phyloP scores from a whole-genome alignment of 2,329 filamentous ascomycete species.

The Emergomyces pasteurianus region DNA sequence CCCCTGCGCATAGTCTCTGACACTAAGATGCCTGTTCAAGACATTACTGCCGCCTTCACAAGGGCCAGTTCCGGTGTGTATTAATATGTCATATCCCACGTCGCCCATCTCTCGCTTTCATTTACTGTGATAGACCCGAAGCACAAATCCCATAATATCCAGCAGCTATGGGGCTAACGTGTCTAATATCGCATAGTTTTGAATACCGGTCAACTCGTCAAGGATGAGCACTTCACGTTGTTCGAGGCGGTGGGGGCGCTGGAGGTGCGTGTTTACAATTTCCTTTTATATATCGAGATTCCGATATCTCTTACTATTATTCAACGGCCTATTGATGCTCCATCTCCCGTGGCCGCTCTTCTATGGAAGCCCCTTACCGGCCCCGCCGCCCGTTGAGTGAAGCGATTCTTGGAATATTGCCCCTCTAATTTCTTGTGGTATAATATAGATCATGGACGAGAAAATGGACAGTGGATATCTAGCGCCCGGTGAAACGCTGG shows the following conservation, averaged over 20 bases:
- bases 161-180: too few species aligned
- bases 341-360: not conserved
- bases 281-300: not conserved
- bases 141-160: not conserved
- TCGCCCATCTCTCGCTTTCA: not conserved
- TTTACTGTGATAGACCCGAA: not conserved
- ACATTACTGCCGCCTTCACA: conserved; percentile 46
- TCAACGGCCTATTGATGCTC: too few species aligned
- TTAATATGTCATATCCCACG: not conserved
- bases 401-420: not conserved
- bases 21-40: conserved; percentile 28
- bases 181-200: conserved; percentile 43
- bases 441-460: conserved; percentile 79
- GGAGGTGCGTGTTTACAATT: conserved; percentile 35
- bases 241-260: conserved; percentile 81
- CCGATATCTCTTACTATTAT: too few species aligned
- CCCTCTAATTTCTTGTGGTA: not conserved
- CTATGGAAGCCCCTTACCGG: not conserved
- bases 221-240: conserved; percentile 87
- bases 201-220: conserved; percentile 69
- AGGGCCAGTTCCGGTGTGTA: conserved; percentile 39
- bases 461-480: conserved; percentile 97
- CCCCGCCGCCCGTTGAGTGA: not conserved
- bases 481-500: conserved; percentile 58
- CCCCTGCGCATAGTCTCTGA: conserved; percentile 16